These are phyloP conservation scores for Hypoxylon perforatum DNA, from an alignment of 495 filamentous ascomycete species.

Conservation along the genomic window DNA sequence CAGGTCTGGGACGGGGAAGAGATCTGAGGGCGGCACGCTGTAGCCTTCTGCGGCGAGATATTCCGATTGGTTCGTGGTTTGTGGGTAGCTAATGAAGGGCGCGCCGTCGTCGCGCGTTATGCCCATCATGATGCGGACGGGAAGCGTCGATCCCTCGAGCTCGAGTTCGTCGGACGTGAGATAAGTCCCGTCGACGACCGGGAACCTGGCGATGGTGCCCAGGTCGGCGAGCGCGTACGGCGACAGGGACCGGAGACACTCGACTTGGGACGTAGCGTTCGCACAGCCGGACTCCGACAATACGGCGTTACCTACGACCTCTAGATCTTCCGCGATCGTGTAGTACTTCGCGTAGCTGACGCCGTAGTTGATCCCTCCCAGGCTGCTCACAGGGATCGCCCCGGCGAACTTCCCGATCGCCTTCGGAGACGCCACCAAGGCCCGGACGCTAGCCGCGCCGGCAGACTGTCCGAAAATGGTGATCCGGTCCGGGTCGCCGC, in stretches of 20 bases:
- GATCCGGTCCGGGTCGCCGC: slow-evolving; percentile 69
- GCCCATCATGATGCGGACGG: slow-evolving; percentile 57
- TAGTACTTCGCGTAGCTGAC: slow-evolving; percentile 60
- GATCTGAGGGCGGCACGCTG: slow-evolving; percentile 44
- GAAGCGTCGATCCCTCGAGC: slow-evolving; percentile 45
- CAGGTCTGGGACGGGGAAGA: slow-evolving; percentile 50
- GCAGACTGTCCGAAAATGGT: slow-evolving; percentile 68
- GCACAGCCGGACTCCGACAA: slow-evolving; percentile 56
- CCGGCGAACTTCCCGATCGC: slow-evolving; percentile 60
- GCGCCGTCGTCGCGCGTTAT: slow-evolving; percentile 62
- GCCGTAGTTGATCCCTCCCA: slow-evolving; percentile 59
- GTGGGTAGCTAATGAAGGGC: slow-evolving; percentile 57
- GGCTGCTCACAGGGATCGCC: slow-evolving; percentile 62
- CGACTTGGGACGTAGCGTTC: slow-evolving; percentile 52
- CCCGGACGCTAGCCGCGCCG: slow-evolving; percentile 63
- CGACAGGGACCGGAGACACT: slow-evolving; percentile 58
- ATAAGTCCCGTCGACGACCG: slow-evolving; percentile 62
- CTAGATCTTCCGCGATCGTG: slow-evolving; percentile 56
- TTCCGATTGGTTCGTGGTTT: slow-evolving; percentile 45
- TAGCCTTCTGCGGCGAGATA: slow-evolving; percentile 55
- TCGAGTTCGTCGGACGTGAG: slow-evolving; percentile 48
- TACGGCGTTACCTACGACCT: slow-evolving; percentile 52
- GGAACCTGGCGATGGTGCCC: slow-evolving; percentile 48
- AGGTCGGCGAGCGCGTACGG: slow-evolving; percentile 45
- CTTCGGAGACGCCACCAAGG: slow-evolving; percentile 64